Conservation (phyloP, 73 alveolate genomes). For the Paramecium sonneborni region DNA sequence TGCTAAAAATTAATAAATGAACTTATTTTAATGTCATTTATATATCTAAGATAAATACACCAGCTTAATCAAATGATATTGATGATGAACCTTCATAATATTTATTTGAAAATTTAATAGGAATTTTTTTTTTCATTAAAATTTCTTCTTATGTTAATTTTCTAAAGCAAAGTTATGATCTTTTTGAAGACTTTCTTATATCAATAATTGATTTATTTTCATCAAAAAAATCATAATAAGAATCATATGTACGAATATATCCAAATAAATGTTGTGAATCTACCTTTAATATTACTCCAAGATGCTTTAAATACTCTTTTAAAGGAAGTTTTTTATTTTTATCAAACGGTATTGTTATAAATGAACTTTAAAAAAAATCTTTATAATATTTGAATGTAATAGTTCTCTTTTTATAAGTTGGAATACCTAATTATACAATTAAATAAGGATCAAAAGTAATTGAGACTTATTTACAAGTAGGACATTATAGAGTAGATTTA, state of each 20-base stretch:
- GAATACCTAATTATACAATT: constrained; percentile 90
- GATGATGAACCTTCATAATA: neutral
- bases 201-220: neutral
- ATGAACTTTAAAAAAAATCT: neutral
- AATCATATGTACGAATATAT: neutral
- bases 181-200: neutral
- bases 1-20: neutral
- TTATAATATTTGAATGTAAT: neutral
- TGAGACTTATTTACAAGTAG: constrained; percentile 82
- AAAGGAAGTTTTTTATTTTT: too few relatives aligned
- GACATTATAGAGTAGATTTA: constrained; percentile 89
- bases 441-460: constrained; percentile 94
- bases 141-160: neutral
- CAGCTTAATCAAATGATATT: neutral
- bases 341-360: neutral
- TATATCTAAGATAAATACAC: neutral
- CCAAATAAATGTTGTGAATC: neutral
- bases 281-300: too few relatives aligned
- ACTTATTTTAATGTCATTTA: neutral
- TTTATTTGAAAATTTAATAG: too few relatives aligned
- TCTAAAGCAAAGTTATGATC: neutral
- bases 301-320: neutral
- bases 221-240: neutral
- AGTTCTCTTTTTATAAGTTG: constrained; percentile 60
- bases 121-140: too few relatives aligned